These are phyloP conservation scores for Plasmodium reichenowi DNA, from an alignment of 169 alveolate species.

Conservation along the genomic window DNA sequence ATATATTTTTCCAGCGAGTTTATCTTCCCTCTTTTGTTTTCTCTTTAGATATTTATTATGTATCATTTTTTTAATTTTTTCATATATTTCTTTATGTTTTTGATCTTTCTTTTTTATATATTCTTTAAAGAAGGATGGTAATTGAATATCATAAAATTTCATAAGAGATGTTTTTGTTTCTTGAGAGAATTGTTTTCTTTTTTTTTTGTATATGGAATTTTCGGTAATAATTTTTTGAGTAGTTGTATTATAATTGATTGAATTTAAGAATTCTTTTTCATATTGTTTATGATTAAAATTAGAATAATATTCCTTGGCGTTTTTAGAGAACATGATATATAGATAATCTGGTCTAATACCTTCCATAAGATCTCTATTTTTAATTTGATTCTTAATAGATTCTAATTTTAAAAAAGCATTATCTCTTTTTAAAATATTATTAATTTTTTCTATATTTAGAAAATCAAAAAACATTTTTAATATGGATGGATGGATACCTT, in stretches of 20 bases:
- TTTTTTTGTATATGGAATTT: slow-evolving; percentile 40
- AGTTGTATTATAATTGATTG: slow-evolving; percentile 40
- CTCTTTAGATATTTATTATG: slow-evolving; percentile 41
- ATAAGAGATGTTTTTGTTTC: slow-evolving; percentile 42
- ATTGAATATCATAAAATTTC: slow-evolving; percentile 68
- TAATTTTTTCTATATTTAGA: slow-evolving; percentile 54
- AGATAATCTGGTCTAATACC: slow-evolving; percentile 88
- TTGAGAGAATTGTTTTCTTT: slow-evolving; percentile 49
- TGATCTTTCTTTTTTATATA: slow-evolving; percentile 59
- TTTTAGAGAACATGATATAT: slow-evolving; percentile 80
- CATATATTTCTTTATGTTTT: slow-evolving; percentile 42
- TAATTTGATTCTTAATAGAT: slow-evolving; percentile 79
- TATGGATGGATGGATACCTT: slow-evolving; percentile 88
- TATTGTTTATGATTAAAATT: slow-evolving; percentile 78
- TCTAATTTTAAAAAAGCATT: slow-evolving; percentile 81
- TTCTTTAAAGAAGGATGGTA: slow-evolving; percentile 67
- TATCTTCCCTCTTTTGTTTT: slow-evolving; percentile 47
- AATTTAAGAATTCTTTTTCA: slow-evolving; percentile 16
- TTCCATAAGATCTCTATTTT: slow-evolving; percentile 79
- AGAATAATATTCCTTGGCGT: slow-evolving; percentile 47
- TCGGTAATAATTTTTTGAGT: slow-evolving; percentile 43
- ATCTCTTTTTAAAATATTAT: slow-evolving; percentile 55
- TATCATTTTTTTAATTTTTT: slow-evolving; percentile 45
- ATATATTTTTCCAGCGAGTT: slow-evolving; percentile 2
- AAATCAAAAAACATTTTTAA: slow-evolving; percentile 86